Evolutionary conservation across 2,329 filamentous ascomycete genomes (phyloP).

Genomic region (Cercospora sp.): DNA sequence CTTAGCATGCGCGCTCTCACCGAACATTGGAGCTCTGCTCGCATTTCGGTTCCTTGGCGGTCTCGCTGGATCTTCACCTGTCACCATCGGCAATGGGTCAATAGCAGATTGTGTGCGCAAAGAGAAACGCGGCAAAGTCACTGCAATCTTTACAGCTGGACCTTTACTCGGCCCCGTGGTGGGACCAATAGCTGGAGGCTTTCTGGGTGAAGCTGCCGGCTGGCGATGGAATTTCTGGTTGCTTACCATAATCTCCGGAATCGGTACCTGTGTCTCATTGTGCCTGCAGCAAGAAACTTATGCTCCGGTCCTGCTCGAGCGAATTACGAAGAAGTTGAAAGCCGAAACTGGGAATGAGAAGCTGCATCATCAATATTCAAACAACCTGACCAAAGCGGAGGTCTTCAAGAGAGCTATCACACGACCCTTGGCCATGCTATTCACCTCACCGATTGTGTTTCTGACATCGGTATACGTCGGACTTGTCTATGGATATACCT

Average conservation of each 20-base stretch:
- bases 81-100: conserved; percentile 13
- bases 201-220: conserved; percentile 48
- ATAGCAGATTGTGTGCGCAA: conserved; percentile 16
- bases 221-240: conserved; percentile 66
- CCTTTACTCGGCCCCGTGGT: conserved; percentile 41
- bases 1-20: conserved; percentile 33
- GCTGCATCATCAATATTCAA: conserved; percentile 43
- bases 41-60: conserved; percentile 23
- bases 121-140: conserved; percentile 21
- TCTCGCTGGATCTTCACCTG: conserved; percentile 6
- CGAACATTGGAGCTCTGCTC: conserved; percentile 31
- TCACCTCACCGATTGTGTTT: conserved; percentile 51
- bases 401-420: conserved; percentile 46
- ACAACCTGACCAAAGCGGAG: conserved; percentile 40
- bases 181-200: conserved; percentile 53
- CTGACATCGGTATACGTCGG: conserved; percentile 50
- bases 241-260: conserved; percentile 60
- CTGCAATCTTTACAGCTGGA: conserved; percentile 22
- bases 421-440: conserved; percentile 54
- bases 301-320: conserved; percentile 47
- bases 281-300: conserved; percentile 50
- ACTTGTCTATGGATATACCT: conserved; percentile 47
- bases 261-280: conserved; percentile 37
- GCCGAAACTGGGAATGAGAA: conserved; percentile 50
- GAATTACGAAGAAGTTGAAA: conserved; percentile 47